phyloP scores from a whole-genome alignment of 805 yeast genomes.

The Clavispora carvajalis region DNA sequence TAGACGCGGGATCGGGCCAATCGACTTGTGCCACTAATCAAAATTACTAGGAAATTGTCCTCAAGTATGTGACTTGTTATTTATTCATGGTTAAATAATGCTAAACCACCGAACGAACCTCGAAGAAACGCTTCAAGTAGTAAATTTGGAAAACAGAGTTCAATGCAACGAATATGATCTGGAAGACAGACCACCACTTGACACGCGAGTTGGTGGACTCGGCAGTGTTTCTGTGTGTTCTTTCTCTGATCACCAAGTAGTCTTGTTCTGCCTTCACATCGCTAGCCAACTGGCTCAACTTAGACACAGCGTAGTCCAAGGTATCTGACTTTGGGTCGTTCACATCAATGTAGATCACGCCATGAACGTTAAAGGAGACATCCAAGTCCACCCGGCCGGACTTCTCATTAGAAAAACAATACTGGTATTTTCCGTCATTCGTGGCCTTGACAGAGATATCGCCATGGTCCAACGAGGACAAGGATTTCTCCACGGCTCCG shows the following conservation, averaged over 20 bases:
- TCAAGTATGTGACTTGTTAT: neutral
- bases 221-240: slow-evolving; percentile 97
- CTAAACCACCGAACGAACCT: slow-evolving; percentile 84
- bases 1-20: no score
- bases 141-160: slow-evolving; percentile 92
- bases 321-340: slow-evolving; percentile 72
- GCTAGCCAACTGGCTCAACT: slow-evolving; percentile 66
- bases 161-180: slow-evolving; percentile 74
- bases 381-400: slow-evolving; percentile 72
- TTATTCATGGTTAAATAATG: neutral
- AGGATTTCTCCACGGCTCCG: slow-evolving; percentile 45
- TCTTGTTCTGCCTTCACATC: slow-evolving; percentile 91
- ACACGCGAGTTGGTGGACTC: slow-evolving; percentile 96
- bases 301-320: slow-evolving; percentile 77
- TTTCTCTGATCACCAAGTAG: slow-evolving; percentile 91
- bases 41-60: neutral
- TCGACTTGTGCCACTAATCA: no score
- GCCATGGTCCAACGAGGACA: slow-evolving; percentile 68
- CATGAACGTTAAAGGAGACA: slow-evolving; percentile 92
- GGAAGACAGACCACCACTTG: slow-evolving; percentile 96
- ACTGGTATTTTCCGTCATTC: slow-evolving; percentile 67
- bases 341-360: slow-evolving; percentile 79
- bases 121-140: slow-evolving; percentile 91
- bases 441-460: slow-evolving; percentile 66
- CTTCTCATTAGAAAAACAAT: slow-evolving; percentile 89